A percentile compares a stretch with the other conserved stretches of the same genome.
phyloP scores from a whole-genome alignment of 75 land plant genomes.

The Cunninghamia lanceolata region DNA sequence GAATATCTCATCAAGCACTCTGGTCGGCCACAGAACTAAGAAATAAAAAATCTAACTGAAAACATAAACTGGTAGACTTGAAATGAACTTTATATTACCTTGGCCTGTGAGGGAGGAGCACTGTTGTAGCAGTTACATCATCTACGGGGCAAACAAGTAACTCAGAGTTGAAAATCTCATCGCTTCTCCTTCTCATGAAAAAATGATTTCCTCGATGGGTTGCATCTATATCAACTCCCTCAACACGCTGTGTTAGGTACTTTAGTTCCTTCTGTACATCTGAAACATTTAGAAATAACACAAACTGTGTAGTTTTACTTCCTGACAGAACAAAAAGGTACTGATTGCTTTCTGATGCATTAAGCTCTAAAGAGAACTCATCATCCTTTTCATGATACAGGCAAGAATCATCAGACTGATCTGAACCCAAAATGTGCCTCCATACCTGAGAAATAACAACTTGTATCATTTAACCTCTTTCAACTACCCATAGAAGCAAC shows the following conservation, averaged over 20 bases:
- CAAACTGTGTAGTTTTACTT: constrained; percentile 80
- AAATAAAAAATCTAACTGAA: background rate
- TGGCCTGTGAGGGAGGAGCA: constrained; percentile 85
- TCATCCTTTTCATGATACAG: constrained; percentile 92
- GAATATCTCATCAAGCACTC: background rate
- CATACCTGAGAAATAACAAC: constrained; percentile 54
- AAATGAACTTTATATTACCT: constrained; percentile 41
- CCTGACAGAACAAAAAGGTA: constrained; percentile 75
- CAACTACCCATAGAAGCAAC: background rate
- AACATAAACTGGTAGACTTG: background rate
- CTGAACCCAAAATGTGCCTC: constrained; percentile 73
- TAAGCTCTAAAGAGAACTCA: constrained; percentile 69
- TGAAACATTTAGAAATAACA: constrained; percentile 58
- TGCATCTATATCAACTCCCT: constrained; percentile 72
- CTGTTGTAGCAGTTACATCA: constrained; percentile 45
- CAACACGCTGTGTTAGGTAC: constrained; percentile 63
- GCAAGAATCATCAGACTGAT: constrained; percentile 74
- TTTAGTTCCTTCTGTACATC: constrained; percentile 57
- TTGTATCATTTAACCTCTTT: background rate
- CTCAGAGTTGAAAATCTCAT: constrained; percentile 87
- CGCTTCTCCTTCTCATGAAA: constrained; percentile 75
- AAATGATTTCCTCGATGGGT: constrained; percentile 94
- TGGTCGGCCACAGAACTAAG: background rate
- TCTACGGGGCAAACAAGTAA: constrained; percentile 76
- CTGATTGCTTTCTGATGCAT: constrained; percentile 76